Evolutionary conservation across 2,329 filamentous ascomycete genomes (phyloP), one percentile per base, ranked within the genome.

Genomic region (Diaporthe helianthi): DNA sequence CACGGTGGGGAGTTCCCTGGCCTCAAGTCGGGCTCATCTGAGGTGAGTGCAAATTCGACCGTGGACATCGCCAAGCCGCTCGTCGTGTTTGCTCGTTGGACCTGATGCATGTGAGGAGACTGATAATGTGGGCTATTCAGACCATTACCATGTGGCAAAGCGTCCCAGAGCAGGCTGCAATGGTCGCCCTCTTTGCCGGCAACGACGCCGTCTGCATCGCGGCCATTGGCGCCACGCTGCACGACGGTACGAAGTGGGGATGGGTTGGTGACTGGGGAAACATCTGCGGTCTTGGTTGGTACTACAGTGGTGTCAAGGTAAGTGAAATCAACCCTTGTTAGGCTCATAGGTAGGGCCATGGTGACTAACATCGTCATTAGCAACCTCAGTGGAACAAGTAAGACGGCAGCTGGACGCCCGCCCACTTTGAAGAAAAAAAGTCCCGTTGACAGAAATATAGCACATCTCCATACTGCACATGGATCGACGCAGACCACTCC

Each of bases 161-260:
- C 4, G 19, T 61, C n/a, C 41, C 55, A 17, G 26, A 61, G 17
- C 55, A 33, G 41, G 55, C 55, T 17, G 12, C 22, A 1, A 47
- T 26, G 2, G 19, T 31, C 26, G 13, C 15, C 26, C 26, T 61
- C 3, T 33, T 61, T 26, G 38, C 41, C 1, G 26, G 29, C 41
- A 61, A 46, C 9, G 55, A 61, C 26, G 55, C 55, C 12, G 12
- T 61, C 12, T 61, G 55, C 13, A 61, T 61, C 55, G 55, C 55
- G 9, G 55, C 55, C 3, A 61, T 61, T 12, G 55, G 41, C 13
- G 55, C 55, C 1, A 61, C 55, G 26, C 41, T 61, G 19, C 12
- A 22, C 26, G 55, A 61, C 26, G 55, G 55, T 0, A 24, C 55
- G 29, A 19, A 33, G 0, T 61, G 55, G 55, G 55, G 55, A 8